A percentile compares a stretch with the other conserved stretches of the same genome.
Conservation (phyloP, 805 yeast genomes). For the Zygosaccharomyces pseudorouxii region DNA sequence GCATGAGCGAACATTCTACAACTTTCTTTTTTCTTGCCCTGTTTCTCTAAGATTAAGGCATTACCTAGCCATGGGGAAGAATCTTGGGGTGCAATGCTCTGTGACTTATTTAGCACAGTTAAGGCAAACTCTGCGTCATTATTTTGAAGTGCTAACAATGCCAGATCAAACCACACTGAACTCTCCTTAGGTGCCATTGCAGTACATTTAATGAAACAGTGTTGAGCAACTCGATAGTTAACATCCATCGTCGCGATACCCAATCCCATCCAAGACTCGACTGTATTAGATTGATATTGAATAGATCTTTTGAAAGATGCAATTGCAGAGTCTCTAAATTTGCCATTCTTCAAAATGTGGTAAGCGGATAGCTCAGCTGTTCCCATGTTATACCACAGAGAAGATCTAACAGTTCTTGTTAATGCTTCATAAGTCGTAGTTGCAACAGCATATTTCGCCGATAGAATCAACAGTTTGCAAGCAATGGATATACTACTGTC, state of each 20-base stretch:
- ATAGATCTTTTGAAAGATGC: slow-evolving; percentile 60
- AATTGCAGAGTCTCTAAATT: slow-evolving; percentile 50
- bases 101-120: slow-evolving; percentile 67
- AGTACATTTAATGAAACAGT: slow-evolving; percentile 81
- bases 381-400: slow-evolving; percentile 67
- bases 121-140: slow-evolving; percentile 70
- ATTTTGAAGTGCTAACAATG: slow-evolving; percentile 62
- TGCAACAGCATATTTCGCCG: slow-evolving; percentile 44
- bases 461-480: slow-evolving; percentile 40
- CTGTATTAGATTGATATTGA: slow-evolving; percentile 61
- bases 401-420: slow-evolving; percentile 50
- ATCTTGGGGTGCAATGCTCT: slow-evolving; percentile 74
- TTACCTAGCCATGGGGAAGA: slow-evolving; percentile 81
- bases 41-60: slow-evolving; percentile 56
- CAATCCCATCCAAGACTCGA: slow-evolving; percentile 74
- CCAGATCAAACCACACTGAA: slow-evolving; percentile 75
- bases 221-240: slow-evolving; percentile 78
- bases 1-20: slow-evolving; percentile 69
- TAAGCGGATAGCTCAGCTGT: slow-evolving; percentile 51
- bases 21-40: slow-evolving; percentile 50
- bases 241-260: slow-evolving; percentile 68
- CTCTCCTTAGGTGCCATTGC: slow-evolving; percentile 65
- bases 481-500: slow-evolving; percentile 37
- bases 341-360: slow-evolving; percentile 27
- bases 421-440: slow-evolving; percentile 12